These are phyloP conservation scores for Exophiala mesophila DNA, from an alignment of 2,329 filamentous ascomycete species.

Conservation along the genomic window DNA sequence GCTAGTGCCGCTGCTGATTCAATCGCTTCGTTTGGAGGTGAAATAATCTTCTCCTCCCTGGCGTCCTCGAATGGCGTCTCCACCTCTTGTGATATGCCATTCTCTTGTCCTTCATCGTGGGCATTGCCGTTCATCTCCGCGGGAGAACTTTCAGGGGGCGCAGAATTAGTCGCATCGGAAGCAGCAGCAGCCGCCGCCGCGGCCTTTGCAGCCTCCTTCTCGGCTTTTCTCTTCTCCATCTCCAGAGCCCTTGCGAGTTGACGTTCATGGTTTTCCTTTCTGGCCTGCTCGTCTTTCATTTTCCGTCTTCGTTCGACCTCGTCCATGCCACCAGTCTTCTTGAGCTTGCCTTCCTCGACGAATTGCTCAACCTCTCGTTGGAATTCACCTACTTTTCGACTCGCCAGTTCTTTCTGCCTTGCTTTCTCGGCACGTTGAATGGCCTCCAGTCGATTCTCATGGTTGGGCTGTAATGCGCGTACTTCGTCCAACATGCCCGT, in stretches of 20 bases:
- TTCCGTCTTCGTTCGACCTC: constrained; percentile 82
- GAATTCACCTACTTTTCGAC: constrained; percentile 67
- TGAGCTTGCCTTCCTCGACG: constrained; percentile 83
- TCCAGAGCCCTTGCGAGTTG: constrained; percentile 49
- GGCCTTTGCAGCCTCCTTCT: constrained; percentile 14
- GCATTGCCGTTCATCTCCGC: constrained; percentile 8
- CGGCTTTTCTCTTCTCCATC: constrained; percentile 36
- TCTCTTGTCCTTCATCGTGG: constrained; percentile 4
- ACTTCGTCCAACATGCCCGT: constrained; percentile 91
- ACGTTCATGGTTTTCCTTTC: constrained; percentile 65
- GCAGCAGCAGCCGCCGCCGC: constrained; percentile 11
- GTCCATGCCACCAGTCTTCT: constrained; percentile 93
- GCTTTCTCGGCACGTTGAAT: constrained; percentile 96
- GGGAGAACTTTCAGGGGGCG: constrained; percentile 4
- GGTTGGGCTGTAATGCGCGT: constrained; percentile 86
- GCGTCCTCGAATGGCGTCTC: constrained; percentile 20
- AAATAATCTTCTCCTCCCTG: constrained; percentile 10
- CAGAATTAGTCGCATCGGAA: constrained; percentile 11
- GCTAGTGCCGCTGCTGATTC: constrained; percentile 4
- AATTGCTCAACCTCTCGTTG: constrained; percentile 81
- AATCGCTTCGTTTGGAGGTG: constrained; percentile 15
- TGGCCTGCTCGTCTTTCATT: constrained; percentile 78
- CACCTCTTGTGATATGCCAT: constrained; percentile 15
- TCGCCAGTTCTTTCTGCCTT: constrained; percentile 80
- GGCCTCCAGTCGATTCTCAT: constrained; percentile 86